phyloP scores from a whole-genome alignment of 768 basidiomycete species.

The Ramaria sp. region DNA sequence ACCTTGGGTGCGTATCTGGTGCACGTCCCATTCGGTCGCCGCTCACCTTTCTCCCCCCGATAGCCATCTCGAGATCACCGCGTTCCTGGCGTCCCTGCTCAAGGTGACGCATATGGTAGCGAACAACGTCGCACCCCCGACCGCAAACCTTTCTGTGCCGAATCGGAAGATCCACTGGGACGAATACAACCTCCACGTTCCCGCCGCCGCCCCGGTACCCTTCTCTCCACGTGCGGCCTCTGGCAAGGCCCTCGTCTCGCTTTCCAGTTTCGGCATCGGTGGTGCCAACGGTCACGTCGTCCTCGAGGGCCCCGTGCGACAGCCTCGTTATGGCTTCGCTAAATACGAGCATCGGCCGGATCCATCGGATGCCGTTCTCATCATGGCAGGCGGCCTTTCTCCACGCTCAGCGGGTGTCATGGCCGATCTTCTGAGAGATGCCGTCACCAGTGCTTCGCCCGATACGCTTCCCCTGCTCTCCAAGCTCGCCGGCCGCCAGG shows the following conservation, averaged over 20 bases:
- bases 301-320: conserved; percentile 19
- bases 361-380: conserved; percentile 15
- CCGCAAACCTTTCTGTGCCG: conserved; percentile 23
- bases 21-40: neutral
- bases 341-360: neutral
- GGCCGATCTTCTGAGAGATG: neutral
- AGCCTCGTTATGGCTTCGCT: neutral
- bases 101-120: conserved; percentile 33
- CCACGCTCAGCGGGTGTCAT: conserved; percentile 19
- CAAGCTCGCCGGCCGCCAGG: conserved; percentile 12
- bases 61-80: conserved; percentile 30
- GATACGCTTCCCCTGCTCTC: conserved; percentile 1
- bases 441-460: neutral
- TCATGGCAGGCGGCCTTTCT: conserved; percentile 27
- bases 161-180: conserved; percentile 32
- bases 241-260: conserved; percentile 25
- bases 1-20: conserved; percentile 27
- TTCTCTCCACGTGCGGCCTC: conserved; percentile 17
- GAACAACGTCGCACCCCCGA: conserved; percentile 27
- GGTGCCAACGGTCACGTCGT: conserved; percentile 33
- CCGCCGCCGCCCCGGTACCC: conserved; percentile 18
- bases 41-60: conserved; percentile 7
- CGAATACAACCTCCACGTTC: conserved; percentile 26
- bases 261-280: conserved; percentile 34
- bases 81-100: conserved; percentile 33